A percentile compares a stretch with the other conserved stretches of the same genome.
Conservation (phyloP, 2,329 filamentous ascomycete species). For the Fusarium pininemorale region DNA sequence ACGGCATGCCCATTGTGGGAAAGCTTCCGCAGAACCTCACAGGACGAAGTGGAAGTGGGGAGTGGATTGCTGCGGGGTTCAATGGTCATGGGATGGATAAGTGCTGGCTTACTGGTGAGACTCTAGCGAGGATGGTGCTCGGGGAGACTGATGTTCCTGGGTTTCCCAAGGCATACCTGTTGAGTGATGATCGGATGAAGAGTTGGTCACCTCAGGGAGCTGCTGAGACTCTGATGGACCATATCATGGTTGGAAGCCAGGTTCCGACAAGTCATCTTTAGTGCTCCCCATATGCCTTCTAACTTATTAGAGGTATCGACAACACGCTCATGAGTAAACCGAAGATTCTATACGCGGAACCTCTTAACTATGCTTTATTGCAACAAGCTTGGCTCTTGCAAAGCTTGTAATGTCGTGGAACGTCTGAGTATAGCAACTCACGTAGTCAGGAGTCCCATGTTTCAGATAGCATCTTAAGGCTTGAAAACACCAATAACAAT, state of each 20-base stretch:
- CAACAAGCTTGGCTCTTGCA: neutral
- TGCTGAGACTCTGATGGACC: constrained; percentile 26
- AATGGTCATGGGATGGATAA: constrained; percentile 61
- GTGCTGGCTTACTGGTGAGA: constrained; percentile 59
- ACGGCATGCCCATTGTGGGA: constrained; percentile 59
- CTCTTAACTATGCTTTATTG: rapidly evolving
- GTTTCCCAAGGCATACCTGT: constrained; percentile 28
- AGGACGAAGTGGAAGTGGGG: constrained; percentile 32
- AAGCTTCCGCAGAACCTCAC: constrained; percentile 47
- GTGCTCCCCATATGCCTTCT: rapidly evolving
- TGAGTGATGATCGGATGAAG: constrained; percentile 1
- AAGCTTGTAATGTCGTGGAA: rapidly evolving
- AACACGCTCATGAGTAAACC: rapidly evolving
- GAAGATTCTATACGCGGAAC: rapidly evolving
- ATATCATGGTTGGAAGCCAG: constrained; percentile 11
- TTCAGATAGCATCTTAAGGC: rapidly evolving
- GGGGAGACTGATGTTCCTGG: constrained; percentile 33
- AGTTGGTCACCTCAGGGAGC: constrained; percentile 16
- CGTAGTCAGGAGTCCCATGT: no score
- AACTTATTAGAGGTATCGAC: neutral
- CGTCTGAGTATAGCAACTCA: no score
- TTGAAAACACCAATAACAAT: rapidly evolving
- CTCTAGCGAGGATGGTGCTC: constrained; percentile 43
- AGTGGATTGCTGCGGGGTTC: constrained; percentile 61
- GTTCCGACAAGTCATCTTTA: constrained; percentile 19